These are phyloP conservation scores for Eucalyptus lansdowneana DNA, from an alignment of 345 rosid genomes.

Conservation along the genomic window DNA sequence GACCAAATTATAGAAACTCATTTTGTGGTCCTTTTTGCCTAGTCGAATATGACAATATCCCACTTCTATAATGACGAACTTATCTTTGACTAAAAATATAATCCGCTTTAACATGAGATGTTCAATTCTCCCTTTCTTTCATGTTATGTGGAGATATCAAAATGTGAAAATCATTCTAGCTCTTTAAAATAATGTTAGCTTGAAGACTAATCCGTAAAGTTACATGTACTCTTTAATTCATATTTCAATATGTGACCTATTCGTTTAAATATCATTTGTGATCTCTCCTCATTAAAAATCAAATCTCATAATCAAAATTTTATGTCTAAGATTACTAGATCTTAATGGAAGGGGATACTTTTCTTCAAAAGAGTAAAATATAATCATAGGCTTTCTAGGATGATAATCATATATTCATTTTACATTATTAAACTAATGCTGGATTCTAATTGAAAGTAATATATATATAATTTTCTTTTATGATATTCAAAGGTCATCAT, in stretches of 20 bases:
- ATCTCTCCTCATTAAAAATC: not conserved
- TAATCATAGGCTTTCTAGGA: too few relatives aligned
- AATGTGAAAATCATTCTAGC: not conserved
- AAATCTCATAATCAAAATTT: not conserved
- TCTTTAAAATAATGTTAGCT: not conserved
- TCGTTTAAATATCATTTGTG: not conserved
- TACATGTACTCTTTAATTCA: not conserved
- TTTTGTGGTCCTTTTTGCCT: not conserved
- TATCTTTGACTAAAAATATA: not conserved
- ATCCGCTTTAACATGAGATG: not conserved
- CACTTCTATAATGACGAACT: not conserved
- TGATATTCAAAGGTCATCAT: not conserved
- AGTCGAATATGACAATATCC: too few relatives aligned
- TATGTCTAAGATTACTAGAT: not conserved
- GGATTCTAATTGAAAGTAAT: accelerated
- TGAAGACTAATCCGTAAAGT: not conserved
- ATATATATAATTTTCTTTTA: too few relatives aligned
- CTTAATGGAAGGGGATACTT: not conserved
- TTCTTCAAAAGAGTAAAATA: not conserved
- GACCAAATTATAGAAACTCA: not conserved
- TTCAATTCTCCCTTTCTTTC: not conserved
- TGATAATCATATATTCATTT: too few relatives aligned
- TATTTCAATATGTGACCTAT: not conserved
- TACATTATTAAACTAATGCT: not conserved
- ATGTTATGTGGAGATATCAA: not conserved